A percentile compares a stretch with the other conserved stretches of the same genome.
Evolutionary conservation across 805 yeast genomes (phyloP).

Genomic region (Tetrapisispora pingtungensis): DNA sequence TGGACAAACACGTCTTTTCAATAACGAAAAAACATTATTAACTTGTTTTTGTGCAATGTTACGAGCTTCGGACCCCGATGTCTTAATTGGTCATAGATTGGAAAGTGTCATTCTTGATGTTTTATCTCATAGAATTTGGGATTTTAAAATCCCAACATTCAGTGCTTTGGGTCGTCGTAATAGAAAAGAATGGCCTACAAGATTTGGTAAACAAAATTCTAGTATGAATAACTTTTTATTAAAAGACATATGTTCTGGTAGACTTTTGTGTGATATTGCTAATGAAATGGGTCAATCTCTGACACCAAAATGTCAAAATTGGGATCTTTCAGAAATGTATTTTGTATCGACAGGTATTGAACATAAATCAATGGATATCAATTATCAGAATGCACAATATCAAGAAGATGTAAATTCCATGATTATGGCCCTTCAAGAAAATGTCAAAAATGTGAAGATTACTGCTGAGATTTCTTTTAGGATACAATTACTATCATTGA

Average conservation of each 20-base stretch:
- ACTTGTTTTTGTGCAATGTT: slow-evolving; percentile 65
- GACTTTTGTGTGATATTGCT: slow-evolving; percentile 84
- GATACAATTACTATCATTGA: slow-evolving; percentile 75
- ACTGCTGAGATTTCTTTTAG: slow-evolving; percentile 72
- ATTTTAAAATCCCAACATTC: slow-evolving; percentile 64
- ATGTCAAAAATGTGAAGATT: slow-evolving; percentile 53
- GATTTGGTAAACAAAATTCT: slow-evolving; percentile 45
- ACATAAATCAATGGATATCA: slow-evolving; percentile 57
- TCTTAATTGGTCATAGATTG: slow-evolving; percentile 76
- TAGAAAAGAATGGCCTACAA: slow-evolving; percentile 69
- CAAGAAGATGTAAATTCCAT: slow-evolving; percentile 59
- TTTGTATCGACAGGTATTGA: slow-evolving; percentile 62
- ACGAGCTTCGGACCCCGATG: slow-evolving; percentile 81
- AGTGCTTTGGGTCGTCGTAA: slow-evolving; percentile 74
- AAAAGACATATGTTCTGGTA: slow-evolving; percentile 69
- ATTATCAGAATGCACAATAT: slow-evolving; percentile 55
- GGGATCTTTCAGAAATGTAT: slow-evolving; percentile 91
- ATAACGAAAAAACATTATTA: slow-evolving; percentile 64
- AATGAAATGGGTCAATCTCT: slow-evolving; percentile 92
- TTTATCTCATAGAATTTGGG: slow-evolving; percentile 70
- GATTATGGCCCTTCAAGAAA: slow-evolving; percentile 61
- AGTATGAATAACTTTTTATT: slow-evolving; percentile 46
- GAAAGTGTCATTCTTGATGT: slow-evolving; percentile 74
- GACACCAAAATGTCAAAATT: slow-evolving; percentile 84
- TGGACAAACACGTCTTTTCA: slow-evolving; percentile 45